Base-by-base conservation (phyloP, 169 alveolate genomes). In the Plasmodium sp. region DNA sequence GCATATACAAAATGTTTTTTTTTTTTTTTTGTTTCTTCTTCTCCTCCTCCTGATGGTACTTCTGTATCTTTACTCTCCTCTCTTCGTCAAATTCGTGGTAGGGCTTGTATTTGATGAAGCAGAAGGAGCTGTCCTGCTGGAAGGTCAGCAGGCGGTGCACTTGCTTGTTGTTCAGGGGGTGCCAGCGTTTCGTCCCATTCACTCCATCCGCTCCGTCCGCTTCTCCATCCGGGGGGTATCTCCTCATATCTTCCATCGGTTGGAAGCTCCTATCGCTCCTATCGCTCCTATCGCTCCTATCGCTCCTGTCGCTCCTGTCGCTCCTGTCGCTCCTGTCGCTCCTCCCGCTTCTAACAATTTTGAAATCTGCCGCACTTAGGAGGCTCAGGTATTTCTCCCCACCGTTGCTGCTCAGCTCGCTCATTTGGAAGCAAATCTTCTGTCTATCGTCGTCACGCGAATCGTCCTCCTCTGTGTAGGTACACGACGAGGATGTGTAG, bases 21-120 rank as follows among this genome's bases (percentile, higher is more conserved):
- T 48, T 27, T 12, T 54, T 58, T 34, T 3, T 80, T 18, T 79
- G n/a, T 16, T 62, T 67, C 2, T 74, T 74, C 73, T 71, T 62
- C 48, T 88, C 90, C 54, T 79, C 43, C 16, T 58, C 75, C 18
- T 62, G 62, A 10, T 62, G 62, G 14, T 56, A 43, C 62, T 90
- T 90, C 2, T 18, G 80, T 31, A 56, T 45, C 48, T 90, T 79
- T 18, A 12, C 18, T 27, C 72, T 79, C 45, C 33, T 80, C 14
- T 80, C 72, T 41, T 90, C 16, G 72, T 90, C 71, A 43, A 90
- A 80, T 45, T 90, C 84, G 67, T 58, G 58, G 51, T 80, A 43
- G 33, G 88, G 41, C 41, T 90, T 90, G 80, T 80, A 90, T 62
- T 90, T 79, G 43, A 90, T 62, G 80, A 90, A 80, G 16, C 94